phyloP scores from a whole-genome alignment of 129 eudicot genomes.

The Flaveria bidentis region DNA sequence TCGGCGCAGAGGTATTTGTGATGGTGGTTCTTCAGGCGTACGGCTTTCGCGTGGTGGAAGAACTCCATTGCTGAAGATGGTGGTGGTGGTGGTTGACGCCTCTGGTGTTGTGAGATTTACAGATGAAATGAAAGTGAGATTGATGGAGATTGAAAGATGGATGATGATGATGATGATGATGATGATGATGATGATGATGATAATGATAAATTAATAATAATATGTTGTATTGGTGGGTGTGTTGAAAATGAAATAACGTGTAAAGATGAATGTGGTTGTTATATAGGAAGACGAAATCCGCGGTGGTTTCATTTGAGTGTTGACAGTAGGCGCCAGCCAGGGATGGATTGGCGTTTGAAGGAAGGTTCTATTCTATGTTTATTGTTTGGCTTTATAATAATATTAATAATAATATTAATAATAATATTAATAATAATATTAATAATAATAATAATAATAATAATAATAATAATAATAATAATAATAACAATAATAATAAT shows the following conservation, averaged over 20 bases:
- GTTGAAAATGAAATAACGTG: too few relatives aligned
- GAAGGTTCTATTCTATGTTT: too few relatives aligned
- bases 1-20: slow-evolving; percentile 69
- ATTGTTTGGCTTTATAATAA: too few relatives aligned
- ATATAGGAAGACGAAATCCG: neutral
- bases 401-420: too few relatives aligned
- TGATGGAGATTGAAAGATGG: neutral
- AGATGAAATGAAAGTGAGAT: neutral
- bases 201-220: too few relatives aligned
- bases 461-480: too few relatives aligned
- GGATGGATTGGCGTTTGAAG: neutral
- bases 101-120: neutral
- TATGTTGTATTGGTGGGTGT: too few relatives aligned
- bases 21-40: slow-evolving; percentile 64
- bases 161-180: too few relatives aligned
- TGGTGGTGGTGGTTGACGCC: slow-evolving; percentile 14
- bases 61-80: slow-evolving; percentile 49
- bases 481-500: too few relatives aligned
- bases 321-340: slow-evolving; percentile 35
- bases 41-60: slow-evolving; percentile 63
- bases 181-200: too few relatives aligned
- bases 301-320: neutral
- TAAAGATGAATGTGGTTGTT: neutral
- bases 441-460: too few relatives aligned
- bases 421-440: too few relatives aligned